Conservation (phyloP, 352 stramenopile genomes). For the Phytopythium aichiense region DNA sequence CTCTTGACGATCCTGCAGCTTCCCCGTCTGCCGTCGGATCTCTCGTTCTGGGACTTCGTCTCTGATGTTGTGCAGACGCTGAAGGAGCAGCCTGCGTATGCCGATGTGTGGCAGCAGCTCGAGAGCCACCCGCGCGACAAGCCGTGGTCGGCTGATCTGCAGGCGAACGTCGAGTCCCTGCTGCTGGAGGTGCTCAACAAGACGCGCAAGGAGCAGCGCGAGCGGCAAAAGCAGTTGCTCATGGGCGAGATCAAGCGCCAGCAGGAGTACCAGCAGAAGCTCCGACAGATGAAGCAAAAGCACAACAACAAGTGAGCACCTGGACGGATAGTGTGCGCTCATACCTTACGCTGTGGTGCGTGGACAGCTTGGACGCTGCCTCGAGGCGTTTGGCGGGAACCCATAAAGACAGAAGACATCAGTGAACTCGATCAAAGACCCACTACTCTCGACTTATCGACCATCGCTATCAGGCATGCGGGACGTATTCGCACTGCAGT, state of each 20-base stretch:
- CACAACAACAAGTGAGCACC: conserved; percentile 1
- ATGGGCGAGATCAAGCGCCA: conserved; percentile 28
- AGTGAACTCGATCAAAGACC: too few species aligned
- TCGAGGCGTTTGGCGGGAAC: not conserved
- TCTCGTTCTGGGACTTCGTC: conserved; percentile 53
- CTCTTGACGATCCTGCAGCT: conserved; percentile 53
- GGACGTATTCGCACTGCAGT: too few species aligned
- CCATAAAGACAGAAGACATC: not conserved
- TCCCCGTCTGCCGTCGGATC: conserved; percentile 29
- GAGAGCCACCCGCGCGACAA: conserved; percentile 42
- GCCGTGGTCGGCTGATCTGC: conserved; percentile 47
- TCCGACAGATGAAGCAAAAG: conserved; percentile 8
- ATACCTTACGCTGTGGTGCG: not conserved
- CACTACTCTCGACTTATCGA: too few species aligned
- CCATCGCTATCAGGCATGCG: too few species aligned
- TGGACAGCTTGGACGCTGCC: not conserved
- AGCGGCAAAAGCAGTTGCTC: conserved; percentile 18
- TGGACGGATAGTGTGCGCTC: not conserved
- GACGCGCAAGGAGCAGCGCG: conserved; percentile 23
- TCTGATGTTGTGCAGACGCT: conserved; percentile 26
- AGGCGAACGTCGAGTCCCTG: conserved; percentile 37
- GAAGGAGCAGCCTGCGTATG: conserved; percentile 21
- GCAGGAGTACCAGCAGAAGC: conserved; percentile 25
- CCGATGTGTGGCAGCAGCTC: conserved; percentile 49
- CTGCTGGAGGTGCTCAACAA: conserved; percentile 29